phyloP scores from a whole-genome alignment of 371 early-diverging fungal genomes.

The Sporodiniella umbellata region DNA sequence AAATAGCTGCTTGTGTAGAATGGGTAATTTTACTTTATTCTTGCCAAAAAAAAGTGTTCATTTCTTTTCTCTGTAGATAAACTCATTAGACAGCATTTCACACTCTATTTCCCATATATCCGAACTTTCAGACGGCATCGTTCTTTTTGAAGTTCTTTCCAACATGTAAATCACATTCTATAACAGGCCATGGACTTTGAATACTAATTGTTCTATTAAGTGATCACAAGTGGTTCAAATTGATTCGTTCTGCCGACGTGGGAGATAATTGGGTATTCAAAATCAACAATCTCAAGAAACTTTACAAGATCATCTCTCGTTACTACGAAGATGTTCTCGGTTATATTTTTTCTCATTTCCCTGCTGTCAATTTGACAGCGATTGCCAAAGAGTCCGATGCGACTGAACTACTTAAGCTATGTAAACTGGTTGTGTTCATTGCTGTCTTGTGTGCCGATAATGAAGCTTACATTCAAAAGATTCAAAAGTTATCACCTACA shows the following conservation, averaged over 20 bases:
- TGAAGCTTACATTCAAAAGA: constrained; percentile 74
- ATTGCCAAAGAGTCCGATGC: constrained; percentile 81
- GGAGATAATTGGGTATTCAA: constrained; percentile 93
- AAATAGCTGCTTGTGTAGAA: constrained; percentile 33
- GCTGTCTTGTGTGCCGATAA: constrained; percentile 84
- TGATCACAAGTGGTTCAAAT: constrained; percentile 87
- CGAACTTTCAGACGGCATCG: constrained; percentile 80
- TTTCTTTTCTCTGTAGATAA: constrained; percentile 51
- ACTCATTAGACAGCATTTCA: constrained; percentile 68
- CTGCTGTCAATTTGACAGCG: constrained; percentile 67
- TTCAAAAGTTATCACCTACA: constrained; percentile 65
- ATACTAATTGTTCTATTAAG: no score
- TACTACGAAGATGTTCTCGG: constrained; percentile 87
- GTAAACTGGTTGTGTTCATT: constrained; percentile 74
- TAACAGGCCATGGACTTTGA: neutral
- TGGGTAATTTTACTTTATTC: no score
- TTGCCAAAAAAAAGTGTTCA: no score
- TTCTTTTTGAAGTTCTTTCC: constrained; percentile 77
- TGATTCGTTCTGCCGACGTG: constrained; percentile 67
- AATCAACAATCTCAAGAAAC: constrained; percentile 86
- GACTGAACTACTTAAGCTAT: constrained; percentile 74
- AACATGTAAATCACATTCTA: constrained; percentile 67
- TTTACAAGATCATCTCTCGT: constrained; percentile 75
- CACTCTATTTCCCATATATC: constrained; percentile 53
- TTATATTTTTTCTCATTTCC: constrained; percentile 43